Percentiles rank a stretch among this genome's conserved stretches.
phyloP scores from a whole-genome alignment of 2,329 filamentous ascomycete genomes.

The Epichloe baconii region DNA sequence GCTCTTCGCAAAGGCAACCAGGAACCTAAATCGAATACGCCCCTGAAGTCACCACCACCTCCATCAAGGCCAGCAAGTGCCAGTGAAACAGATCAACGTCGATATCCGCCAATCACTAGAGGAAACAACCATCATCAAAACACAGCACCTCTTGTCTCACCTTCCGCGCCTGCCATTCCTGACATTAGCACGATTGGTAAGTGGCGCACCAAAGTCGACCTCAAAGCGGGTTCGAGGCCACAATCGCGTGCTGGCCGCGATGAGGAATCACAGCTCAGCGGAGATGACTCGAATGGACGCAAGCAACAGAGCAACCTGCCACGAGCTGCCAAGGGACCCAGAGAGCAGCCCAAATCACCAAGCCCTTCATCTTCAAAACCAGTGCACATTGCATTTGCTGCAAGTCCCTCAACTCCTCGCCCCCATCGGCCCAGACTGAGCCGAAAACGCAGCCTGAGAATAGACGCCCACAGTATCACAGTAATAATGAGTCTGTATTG shows the following conservation, averaged over 20 bases:
- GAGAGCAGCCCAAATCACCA: not conserved
- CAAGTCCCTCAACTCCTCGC: not conserved
- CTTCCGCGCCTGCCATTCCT: conserved; percentile 16
- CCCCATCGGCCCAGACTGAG: not conserved
- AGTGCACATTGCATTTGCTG: conserved; percentile 1
- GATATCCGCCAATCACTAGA: conserved; percentile 26
- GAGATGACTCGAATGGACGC: not conserved
- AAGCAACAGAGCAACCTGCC: not conserved
- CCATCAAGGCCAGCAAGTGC: conserved; percentile 1
- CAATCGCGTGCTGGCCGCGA: not conserved
- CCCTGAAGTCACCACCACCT: conserved; percentile 15
- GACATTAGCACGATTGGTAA: conserved; percentile 21
- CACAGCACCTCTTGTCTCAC: conserved; percentile 15
- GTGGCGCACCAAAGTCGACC: conserved; percentile 17
- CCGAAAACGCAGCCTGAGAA: not conserved
- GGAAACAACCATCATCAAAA: conserved; percentile 14
- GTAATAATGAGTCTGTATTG: conserved; percentile 7
- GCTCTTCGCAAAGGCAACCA: conserved; percentile 18
- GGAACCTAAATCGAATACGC: conserved; percentile 15
- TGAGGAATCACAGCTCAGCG: not conserved
- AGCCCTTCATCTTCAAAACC: not conserved
- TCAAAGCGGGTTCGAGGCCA: conserved; percentile 7
- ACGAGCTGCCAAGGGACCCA: not conserved
- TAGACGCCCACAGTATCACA: conserved; percentile 1
- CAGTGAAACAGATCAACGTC: conserved; percentile 15